Evolutionary conservation across 2,329 filamentous ascomycete species (phyloP).

Genomic region (Lecanicillium sp.): DNA sequence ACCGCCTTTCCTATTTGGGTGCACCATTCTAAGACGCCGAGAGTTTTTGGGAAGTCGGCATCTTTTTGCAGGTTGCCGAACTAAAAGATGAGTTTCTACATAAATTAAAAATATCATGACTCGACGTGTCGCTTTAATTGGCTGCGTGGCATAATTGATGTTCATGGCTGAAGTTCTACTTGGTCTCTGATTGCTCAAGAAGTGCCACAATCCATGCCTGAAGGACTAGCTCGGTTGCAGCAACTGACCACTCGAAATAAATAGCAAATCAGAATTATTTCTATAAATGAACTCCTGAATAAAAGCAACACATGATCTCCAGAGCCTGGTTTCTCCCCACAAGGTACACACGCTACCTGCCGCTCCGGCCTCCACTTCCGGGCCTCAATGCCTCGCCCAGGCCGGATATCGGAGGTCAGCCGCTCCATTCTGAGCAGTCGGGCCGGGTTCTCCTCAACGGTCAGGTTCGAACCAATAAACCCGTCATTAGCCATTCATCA

Average conservation of each 20-base stretch:
- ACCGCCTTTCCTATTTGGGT: conserved; percentile 20
- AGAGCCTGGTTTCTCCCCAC: too few species aligned
- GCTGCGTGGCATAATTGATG: too few species aligned
- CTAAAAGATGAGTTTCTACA: too few species aligned
- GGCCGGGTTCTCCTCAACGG: background rate
- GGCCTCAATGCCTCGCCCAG: background rate
- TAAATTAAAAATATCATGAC: background rate
- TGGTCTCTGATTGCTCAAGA: too few species aligned
- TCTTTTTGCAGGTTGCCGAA: background rate
- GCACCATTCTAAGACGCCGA: background rate
- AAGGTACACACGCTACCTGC: too few species aligned
- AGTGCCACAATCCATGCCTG: too few species aligned
- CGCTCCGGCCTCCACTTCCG: background rate
- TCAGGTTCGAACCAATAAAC: too few species aligned
- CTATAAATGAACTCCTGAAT: background rate
- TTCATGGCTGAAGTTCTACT: too few species aligned
- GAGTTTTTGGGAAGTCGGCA: background rate
- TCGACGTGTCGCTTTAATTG: too few species aligned
- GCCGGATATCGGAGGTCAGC: background rate
- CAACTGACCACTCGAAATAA: background rate
- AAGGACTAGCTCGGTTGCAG: background rate
- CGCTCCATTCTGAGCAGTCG: conserved; percentile 4
- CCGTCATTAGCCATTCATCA: too few species aligned
- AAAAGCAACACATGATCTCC: background rate
- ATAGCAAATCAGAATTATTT: background rate